Base-by-base conservation (phyloP, 2,329 filamentous ascomycete genomes). In the Helotiales sp. region DNA sequence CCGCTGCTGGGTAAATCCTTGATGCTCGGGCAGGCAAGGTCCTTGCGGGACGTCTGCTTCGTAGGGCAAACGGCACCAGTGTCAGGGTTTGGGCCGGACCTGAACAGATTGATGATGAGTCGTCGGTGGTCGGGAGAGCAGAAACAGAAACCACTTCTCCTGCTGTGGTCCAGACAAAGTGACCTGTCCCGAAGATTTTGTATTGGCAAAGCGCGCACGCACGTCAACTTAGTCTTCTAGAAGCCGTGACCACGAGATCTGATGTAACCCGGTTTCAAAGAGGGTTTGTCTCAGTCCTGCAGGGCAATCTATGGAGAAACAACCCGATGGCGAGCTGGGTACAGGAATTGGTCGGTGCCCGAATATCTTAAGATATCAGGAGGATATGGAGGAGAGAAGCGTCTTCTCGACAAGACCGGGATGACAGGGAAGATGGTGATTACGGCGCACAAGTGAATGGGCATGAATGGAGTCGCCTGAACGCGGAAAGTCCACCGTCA, bases 1-100 rank as follows among this genome's bases (percentile, higher is more conserved):
- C 66, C 45, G 45, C 54, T 74, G 52, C 73, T 70, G 58, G 71
- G 74, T 67, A 58, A 67, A 72, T 74, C 73, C 75, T 76, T 74
- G 73, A 64, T 49, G 63, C 62, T 64, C 40, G 58, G 49, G 69
- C 75, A 73, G 69, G 75, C 74, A 73, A 71, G 67, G 64, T 52
- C 73, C 72, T 72, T 75, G 74, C 63, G 68, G 60, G 52, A 55
- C 65, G 70, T 73, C 67, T 72, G 55, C 64, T 73, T 63, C 47
- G 61, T 69, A 70, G 67, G 66, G 72, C 68, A 68, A 72, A 72
- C 66, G 60, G 63, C 67, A 69, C 72, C 52, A 72, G 65, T 68
- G 65, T 72, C 63, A 68, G 62, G 50, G 34, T 60, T 52, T 63
- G 34, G 22, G 63, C 57, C 43, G 63, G 45, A 63, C 37, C 26